Conservation (phyloP, 2,329 filamentous ascomycete species). For the Fusarium pseudocircinatum region DNA sequence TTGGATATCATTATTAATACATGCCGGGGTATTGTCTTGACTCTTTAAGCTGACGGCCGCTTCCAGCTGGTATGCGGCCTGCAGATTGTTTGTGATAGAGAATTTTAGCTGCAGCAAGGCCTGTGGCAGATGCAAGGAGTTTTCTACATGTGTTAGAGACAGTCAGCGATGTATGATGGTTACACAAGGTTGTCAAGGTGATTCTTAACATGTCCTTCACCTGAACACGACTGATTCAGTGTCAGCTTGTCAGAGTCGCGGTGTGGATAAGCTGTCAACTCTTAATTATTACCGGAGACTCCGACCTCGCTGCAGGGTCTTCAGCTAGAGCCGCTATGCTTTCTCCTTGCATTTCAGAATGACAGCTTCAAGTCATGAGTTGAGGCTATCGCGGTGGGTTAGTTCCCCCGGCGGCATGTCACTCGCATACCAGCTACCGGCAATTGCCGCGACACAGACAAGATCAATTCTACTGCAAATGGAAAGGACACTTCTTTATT, state of each 20-base stretch:
- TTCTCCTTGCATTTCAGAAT: background rate
- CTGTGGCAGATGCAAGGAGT: background rate
- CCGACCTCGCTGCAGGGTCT: background rate
- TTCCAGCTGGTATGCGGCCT: background rate
- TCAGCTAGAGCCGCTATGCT: background rate
- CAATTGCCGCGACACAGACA: too few relatives aligned
- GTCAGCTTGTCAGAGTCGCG: background rate
- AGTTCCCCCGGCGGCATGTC: background rate
- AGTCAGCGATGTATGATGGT: background rate
- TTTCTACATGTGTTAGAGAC: background rate
- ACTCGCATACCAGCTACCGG: background rate
- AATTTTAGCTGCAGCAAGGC: constrained; percentile 16
- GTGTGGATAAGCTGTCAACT: background rate
- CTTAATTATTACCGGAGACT: background rate
- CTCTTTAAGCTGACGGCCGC: constrained; percentile 11
- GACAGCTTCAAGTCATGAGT: background rate
- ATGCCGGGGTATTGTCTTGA: constrained; percentile 20
- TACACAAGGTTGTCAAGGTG: background rate
- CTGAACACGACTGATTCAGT: background rate
- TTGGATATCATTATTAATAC: constrained; percentile 14
- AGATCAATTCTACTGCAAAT: too few relatives aligned
- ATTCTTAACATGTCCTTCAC: background rate
- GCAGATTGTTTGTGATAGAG: constrained; percentile 17
- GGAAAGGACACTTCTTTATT: background rate
- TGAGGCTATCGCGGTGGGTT: background rate